Evolutionary conservation across 2,329 filamentous ascomycete genomes (phyloP).

Genomic region (Aspergillus pseudotamarii): DNA sequence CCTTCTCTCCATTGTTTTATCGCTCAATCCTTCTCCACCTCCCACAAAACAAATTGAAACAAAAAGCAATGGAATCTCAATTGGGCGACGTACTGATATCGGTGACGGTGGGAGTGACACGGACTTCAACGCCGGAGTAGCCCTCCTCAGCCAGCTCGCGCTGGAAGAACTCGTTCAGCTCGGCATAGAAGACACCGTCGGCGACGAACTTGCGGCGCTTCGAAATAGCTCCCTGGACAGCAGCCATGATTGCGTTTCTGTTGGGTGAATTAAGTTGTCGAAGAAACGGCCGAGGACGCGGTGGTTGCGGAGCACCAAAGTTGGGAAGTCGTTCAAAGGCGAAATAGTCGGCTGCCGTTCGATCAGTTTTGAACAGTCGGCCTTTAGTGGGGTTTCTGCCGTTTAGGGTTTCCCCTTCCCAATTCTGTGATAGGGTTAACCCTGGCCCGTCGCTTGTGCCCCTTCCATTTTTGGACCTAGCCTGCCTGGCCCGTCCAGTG

Average conservation of each 20-base stretch:
- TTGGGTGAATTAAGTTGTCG: slow-evolving; percentile 37
- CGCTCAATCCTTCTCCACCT: neutral
- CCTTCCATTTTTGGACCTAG: slow-evolving; percentile 26
- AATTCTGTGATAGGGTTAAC: slow-evolving; percentile 43
- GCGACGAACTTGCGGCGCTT: slow-evolving; percentile 75
- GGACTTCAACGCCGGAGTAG: slow-evolving; percentile 99
- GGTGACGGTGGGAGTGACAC: slow-evolving; percentile 99
- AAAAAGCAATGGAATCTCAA: slow-evolving; percentile 19
- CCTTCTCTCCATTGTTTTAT: slow-evolving; percentile 5
- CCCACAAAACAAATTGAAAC: slow-evolving; percentile 11
- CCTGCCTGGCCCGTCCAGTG: neutral
- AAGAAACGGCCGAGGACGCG: slow-evolving; percentile 38
- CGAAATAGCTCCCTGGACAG: slow-evolving; percentile 55
- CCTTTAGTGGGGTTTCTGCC: slow-evolving; percentile 44
- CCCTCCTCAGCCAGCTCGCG: slow-evolving; percentile 99
- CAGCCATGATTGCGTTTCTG: slow-evolving; percentile 51
- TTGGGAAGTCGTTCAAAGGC: slow-evolving; percentile 34
- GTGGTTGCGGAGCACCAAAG: slow-evolving; percentile 30
- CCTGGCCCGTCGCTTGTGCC: slow-evolving; percentile 34
- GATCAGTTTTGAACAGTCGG: slow-evolving; percentile 35
- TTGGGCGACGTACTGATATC: slow-evolving; percentile 74
- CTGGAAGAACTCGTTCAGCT: slow-evolving; percentile 99
- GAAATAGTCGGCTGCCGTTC: slow-evolving; percentile 30
- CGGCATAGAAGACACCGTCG: slow-evolving; percentile 99
- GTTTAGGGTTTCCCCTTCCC: slow-evolving; percentile 35